Evolutionary conservation across 805 yeast genomes (phyloP), one percentile per base, ranked within the genome.

Genomic region (Kuraishia floccosa): DNA sequence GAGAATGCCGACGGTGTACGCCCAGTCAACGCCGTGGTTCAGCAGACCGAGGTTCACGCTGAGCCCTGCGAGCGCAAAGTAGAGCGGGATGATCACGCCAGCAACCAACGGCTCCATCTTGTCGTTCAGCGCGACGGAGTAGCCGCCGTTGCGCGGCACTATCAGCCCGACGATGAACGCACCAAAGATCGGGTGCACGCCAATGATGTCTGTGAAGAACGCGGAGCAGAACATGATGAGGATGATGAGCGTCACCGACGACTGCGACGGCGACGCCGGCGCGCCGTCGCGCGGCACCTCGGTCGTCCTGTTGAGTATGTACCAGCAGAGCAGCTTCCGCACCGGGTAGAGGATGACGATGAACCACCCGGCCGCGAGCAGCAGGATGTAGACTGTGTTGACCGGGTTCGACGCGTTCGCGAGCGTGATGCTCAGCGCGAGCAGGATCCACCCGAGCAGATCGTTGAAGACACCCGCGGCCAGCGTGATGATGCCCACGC

Each of bases 401-500:
- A 78, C 70, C 1, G 86, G 82, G 28, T 71, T 67, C 6, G 74
- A 65, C 1, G 91, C 63, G 50, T 78, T 82, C 2, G 89, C 87
- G 38, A 82, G 62, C 13, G 87, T 80, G 28, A 82, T 79, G 35
- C 77, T 70, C 35, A 82, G 57, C 0, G 93, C 93, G 37, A 82
- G 62, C 34, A 82, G 56, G 34, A 81, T 70, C 94, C 94, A 82
- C 4, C 93, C 94, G 12, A 78, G 47, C 42, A 82, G 66, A 47
- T 82, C 94, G 47, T 82, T 82, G 25, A 76, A 66, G 34, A 82
- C 79, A 31, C 93, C 94, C 3, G 93, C 91, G 3, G 89, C 82
- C 22, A 82, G 55, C n/a, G 80, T 91, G 21, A 71, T 62, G 8
- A 66, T 61, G 27, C 85, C 86, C 14, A 81, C 87, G 39, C 83